A percentile compares a stretch with the other conserved stretches of the same genome.
These are phyloP conservation scores for Luvunga scandens DNA, from an alignment of 345 rosid genomes.

Conservation along the genomic window DNA sequence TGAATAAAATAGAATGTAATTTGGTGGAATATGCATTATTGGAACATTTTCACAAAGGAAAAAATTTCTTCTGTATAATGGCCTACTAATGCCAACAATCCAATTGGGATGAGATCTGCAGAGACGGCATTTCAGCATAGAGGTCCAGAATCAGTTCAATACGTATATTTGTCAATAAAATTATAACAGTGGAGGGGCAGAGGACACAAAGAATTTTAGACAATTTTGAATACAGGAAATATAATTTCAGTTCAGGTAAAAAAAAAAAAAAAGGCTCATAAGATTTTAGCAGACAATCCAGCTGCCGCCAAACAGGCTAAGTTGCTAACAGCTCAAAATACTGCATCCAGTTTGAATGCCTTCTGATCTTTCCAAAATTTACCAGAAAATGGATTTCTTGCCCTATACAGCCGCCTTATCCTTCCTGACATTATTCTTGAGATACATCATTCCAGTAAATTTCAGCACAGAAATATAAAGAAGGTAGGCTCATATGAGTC, in stretches of 20 bases:
- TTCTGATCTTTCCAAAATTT: neutral
- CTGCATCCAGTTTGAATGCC: neutral
- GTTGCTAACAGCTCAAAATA: neutral
- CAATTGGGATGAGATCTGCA: neutral
- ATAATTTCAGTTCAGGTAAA: neutral
- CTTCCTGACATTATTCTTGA: neutral
- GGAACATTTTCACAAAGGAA: neutral
- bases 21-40: neutral
- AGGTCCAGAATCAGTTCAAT: neutral
- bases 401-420: neutral
- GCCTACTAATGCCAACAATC: neutral
- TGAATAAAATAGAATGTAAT: neutral
- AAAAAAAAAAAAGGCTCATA: neutral
- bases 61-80: neutral
- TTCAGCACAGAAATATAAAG: neutral
- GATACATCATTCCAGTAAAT: neutral
- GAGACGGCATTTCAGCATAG: neutral
- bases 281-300: neutral
- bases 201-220: neutral
- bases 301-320: neutral
- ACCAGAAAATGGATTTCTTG: neutral
- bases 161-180: neutral
- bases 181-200: neutral
- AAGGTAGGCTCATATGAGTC: neutral
- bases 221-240: neutral